Conservation (phyloP, 331 rosid genomes). For the Erythrophleum ivorense region DNA sequence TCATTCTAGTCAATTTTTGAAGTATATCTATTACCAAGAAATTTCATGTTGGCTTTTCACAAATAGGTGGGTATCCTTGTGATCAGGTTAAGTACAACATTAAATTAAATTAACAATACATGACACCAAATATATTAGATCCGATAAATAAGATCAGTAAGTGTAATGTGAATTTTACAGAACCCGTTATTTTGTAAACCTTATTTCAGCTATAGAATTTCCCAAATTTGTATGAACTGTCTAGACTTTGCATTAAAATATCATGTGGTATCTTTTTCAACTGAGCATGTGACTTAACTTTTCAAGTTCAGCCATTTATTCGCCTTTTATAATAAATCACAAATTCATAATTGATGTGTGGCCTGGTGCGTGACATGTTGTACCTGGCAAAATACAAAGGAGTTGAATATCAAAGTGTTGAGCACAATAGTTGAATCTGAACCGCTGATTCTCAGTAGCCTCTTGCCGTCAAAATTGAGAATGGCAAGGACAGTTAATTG, state of each 20-base stretch:
- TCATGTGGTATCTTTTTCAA: not conserved
- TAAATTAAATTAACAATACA: too few relatives aligned
- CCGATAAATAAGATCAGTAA: too few relatives aligned
- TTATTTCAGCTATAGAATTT: too few relatives aligned
- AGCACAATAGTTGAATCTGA: slow-evolving; percentile 67
- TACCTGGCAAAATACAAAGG: slow-evolving; percentile 98
- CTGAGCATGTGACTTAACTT: not conserved
- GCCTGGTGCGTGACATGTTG: not conserved
- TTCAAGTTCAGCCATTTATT: not conserved
- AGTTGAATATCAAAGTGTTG: slow-evolving; percentile 84
- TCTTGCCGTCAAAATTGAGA: slow-evolving; percentile 70
- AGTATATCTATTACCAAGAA: not conserved
- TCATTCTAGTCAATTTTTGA: not conserved
- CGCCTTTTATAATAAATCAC: not conserved
- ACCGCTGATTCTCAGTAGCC: slow-evolving; percentile 63
- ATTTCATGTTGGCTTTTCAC: too few relatives aligned
- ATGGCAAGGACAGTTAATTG: slow-evolving; percentile 72
- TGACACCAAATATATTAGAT: too few relatives aligned
- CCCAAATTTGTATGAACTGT: too few relatives aligned
- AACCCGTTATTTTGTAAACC: too few relatives aligned
- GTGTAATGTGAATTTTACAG: too few relatives aligned
- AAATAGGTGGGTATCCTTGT: too few relatives aligned
- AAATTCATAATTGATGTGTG: not conserved
- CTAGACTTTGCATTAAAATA: too few relatives aligned
- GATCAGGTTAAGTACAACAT: too few relatives aligned